Conservation (phyloP, 768 basidiomycete species). For the Xerocomus brunneocitrinus region DNA sequence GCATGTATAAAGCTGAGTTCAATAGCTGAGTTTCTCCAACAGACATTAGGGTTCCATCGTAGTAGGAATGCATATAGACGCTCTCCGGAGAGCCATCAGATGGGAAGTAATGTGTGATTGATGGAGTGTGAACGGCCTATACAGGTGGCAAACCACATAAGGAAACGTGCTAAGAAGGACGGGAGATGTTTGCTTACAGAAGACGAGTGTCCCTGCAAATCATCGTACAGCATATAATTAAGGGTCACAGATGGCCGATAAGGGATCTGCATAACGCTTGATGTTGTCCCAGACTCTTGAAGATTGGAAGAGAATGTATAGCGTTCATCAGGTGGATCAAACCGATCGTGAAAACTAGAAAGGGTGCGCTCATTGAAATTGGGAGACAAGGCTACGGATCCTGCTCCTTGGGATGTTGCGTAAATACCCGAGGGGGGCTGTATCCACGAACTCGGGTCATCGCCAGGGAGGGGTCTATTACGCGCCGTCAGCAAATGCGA, state of each 20-base stretch:
- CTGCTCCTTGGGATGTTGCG: neutral
- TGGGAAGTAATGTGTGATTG: rapidly evolving
- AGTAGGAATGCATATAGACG: neutral
- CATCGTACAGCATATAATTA: too few relatives aligned
- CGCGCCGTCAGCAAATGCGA: neutral
- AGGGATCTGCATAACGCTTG: neutral
- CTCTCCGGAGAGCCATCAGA: too few relatives aligned
- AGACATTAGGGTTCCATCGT: neutral
- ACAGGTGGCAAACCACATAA: neutral
- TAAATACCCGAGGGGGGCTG: neutral
- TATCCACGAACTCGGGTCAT: too few relatives aligned
- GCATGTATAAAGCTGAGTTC: neutral
- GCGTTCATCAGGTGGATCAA: neutral
- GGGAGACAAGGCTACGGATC: neutral
- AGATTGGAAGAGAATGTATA: neutral
- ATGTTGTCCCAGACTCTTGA: neutral
- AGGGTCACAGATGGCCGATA: too few relatives aligned
- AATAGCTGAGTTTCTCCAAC: neutral
- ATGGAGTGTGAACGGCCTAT: neutral
- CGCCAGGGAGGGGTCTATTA: neutral
- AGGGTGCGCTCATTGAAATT: neutral
- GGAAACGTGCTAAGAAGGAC: neutral
- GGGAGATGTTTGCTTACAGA: conserved; percentile 1
- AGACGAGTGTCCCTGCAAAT: neutral
- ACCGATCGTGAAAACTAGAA: neutral